A percentile compares a stretch with the other conserved stretches of the same genome.
Conservation (phyloP, 768 basidiomycete species). For the Podaxis sp. region DNA sequence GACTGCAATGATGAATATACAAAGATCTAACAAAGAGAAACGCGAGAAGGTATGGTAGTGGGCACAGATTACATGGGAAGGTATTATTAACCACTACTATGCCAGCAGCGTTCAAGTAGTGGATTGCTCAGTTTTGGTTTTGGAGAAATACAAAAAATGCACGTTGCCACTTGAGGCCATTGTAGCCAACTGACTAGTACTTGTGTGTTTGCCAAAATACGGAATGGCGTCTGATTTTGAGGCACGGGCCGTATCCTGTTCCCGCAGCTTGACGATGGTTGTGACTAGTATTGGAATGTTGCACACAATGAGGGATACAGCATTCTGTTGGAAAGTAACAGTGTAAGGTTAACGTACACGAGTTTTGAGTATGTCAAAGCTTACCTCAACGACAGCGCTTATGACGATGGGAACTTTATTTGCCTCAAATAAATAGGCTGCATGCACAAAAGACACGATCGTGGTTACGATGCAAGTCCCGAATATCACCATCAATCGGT, state of each 20-base stretch:
- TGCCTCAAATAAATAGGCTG: slow-evolving; percentile 35
- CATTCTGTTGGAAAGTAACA: background rate
- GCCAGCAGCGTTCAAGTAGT: background rate
- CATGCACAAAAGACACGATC: slow-evolving; percentile 45
- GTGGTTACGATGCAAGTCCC: slow-evolving; percentile 53
- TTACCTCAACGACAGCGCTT: slow-evolving; percentile 44
- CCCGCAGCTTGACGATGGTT: background rate
- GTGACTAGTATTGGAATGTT: slow-evolving; percentile 2
- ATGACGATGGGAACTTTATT: slow-evolving; percentile 33
- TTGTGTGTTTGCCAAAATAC: background rate
- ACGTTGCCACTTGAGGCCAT: background rate
- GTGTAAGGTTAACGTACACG: background rate
- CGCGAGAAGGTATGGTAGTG: too few species aligned
- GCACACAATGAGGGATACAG: slow-evolving; percentile 3
- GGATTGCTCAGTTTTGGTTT: background rate
- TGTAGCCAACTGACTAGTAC: background rate
- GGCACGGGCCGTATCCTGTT: background rate
- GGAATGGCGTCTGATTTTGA: background rate
- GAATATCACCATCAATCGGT: slow-evolving; percentile 48
- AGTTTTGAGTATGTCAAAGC: background rate
- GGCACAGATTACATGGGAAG: too few species aligned
- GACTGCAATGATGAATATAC: too few species aligned
- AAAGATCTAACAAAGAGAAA: too few species aligned
- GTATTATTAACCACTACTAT: background rate
- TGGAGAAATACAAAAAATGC: background rate